Conservation (phyloP, 805 yeast species). For the Candida xiaguanensis region DNA sequence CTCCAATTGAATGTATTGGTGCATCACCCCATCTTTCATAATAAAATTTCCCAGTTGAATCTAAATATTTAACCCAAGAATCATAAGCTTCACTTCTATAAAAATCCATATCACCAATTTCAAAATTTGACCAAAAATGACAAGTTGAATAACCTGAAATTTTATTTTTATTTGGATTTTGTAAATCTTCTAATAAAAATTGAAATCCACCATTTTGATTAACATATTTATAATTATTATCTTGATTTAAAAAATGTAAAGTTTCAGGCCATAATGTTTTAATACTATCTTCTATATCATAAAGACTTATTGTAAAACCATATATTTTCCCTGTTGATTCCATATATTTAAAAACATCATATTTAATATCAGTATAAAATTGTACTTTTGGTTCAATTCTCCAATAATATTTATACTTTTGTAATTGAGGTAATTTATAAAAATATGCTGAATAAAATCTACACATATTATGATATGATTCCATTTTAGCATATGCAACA, state of each 20-base stretch:
- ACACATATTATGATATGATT: constrained; percentile 81
- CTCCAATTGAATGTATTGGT: constrained; percentile 78
- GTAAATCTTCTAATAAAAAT: constrained; percentile 49
- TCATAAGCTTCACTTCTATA: constrained; percentile 65
- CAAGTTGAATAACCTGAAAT: constrained; percentile 58
- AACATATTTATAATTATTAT: constrained; percentile 55
- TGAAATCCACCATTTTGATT: constrained; percentile 48
- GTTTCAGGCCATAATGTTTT: constrained; percentile 68
- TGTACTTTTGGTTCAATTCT: constrained; percentile 72
- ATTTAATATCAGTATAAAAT: constrained; percentile 65
- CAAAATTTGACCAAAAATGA: constrained; percentile 91
- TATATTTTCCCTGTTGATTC: constrained; percentile 62
- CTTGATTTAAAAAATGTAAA: constrained; percentile 48
- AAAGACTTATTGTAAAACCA: constrained; percentile 68
- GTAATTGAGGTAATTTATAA: constrained; percentile 59
- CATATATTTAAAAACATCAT: constrained; percentile 76
- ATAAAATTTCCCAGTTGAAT: constrained; percentile 73
- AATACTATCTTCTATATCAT: constrained; percentile 66
- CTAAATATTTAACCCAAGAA: constrained; percentile 61
- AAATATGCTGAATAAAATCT: constrained; percentile 68
- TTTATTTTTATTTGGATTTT: constrained; percentile 43
- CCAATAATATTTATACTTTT: constrained; percentile 71
- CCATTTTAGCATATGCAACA: constrained; percentile 57
- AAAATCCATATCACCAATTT: constrained; percentile 81
- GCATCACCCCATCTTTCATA: constrained; percentile 96